phyloP scores from a whole-genome alignment of 768 basidiomycete genomes.

The Chalciporus sphaerocephalus region DNA sequence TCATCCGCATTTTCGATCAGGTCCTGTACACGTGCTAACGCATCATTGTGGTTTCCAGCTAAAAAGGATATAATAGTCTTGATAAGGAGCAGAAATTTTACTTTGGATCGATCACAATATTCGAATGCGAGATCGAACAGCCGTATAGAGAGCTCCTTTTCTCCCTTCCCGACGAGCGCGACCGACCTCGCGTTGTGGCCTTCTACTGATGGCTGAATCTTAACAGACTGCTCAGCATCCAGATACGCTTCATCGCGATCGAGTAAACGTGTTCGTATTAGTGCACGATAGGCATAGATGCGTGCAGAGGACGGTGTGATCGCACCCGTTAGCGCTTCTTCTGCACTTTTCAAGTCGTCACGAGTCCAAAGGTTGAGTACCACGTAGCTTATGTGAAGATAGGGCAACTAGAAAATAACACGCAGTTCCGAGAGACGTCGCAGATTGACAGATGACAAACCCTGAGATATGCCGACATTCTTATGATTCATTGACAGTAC shows the following conservation, averaged over 20 bases:
- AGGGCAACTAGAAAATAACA: background rate
- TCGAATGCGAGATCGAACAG: constrained; percentile 14
- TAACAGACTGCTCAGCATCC: constrained; percentile 15
- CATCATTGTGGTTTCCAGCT: constrained; percentile 10
- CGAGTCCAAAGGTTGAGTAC: constrained; percentile 5
- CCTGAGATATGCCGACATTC: background rate
- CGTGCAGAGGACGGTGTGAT: constrained; percentile 1
- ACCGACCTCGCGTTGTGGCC: constrained; percentile 16
- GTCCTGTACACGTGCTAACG: constrained; percentile 9
- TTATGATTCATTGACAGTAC: no score
- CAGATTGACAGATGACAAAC: background rate
- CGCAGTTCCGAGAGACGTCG: background rate
- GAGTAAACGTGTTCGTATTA: constrained; percentile 7
- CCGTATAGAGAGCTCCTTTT: constrained; percentile 7
- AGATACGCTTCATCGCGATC: constrained; percentile 8
- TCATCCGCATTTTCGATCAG: constrained; percentile 11
- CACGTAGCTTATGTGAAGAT: constrained; percentile 3
- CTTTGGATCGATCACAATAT: background rate
- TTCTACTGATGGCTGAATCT: constrained; percentile 4
- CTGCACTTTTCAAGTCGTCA: constrained; percentile 6
- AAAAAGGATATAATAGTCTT: constrained; percentile 13
- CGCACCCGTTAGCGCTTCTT: constrained; percentile 7
- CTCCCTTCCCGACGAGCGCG: constrained; percentile 12
- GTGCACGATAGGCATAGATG: constrained; percentile 7
- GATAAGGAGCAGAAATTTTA: background rate